Conservation (phyloP, 2,329 filamentous ascomycete genomes). For the Fusarium anguioides region DNA sequence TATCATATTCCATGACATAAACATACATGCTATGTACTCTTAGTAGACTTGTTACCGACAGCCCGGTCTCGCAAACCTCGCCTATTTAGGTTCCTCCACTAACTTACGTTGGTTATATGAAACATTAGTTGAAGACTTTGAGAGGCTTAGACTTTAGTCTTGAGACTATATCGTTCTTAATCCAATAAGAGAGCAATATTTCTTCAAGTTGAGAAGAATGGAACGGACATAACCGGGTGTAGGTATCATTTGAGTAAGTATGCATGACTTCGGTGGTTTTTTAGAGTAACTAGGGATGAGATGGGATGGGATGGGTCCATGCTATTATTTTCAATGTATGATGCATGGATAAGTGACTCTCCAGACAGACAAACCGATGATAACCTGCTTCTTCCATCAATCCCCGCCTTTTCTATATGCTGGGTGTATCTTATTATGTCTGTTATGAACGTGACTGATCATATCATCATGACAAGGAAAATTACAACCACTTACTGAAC, state of each 20-base stretch:
- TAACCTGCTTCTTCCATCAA: background rate
- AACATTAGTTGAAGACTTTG: background rate
- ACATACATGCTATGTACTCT: too few relatives aligned
- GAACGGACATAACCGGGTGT: background rate
- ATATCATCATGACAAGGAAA: background rate
- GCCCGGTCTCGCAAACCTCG: conserved; percentile 3
- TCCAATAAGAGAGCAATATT: background rate
- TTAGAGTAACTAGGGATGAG: too few relatives aligned
- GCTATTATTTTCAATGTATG: too few relatives aligned
- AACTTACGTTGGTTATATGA: too few relatives aligned
- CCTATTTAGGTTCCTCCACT: background rate
- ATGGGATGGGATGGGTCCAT: too few relatives aligned
- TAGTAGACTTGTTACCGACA: background rate
- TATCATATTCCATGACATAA: conserved; percentile 1
- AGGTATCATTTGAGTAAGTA: too few relatives aligned
- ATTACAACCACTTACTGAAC: background rate
- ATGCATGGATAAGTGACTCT: background rate
- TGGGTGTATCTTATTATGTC: too few relatives aligned
- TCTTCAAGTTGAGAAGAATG: background rate
- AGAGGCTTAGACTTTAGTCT: background rate
- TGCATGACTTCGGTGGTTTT: too few relatives aligned
- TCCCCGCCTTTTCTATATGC: too few relatives aligned
- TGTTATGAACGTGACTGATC: background rate
- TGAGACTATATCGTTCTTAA: background rate
- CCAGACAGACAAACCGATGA: background rate